phyloP scores from a whole-genome alignment of 192 early-diverging fungal genomes.

The Phycomyces blakesleeanus region DNA sequence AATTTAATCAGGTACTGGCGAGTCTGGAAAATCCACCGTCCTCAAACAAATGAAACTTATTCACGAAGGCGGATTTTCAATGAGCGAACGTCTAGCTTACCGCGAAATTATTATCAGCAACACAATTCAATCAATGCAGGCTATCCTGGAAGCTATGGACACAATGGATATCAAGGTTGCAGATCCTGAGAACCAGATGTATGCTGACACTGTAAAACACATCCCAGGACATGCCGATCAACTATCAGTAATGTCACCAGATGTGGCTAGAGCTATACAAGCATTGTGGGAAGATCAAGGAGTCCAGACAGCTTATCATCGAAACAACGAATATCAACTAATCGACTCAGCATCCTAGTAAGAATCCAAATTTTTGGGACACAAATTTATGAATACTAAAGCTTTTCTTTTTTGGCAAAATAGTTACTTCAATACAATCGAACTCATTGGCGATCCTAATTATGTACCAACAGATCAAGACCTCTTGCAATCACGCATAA shows the following conservation, averaged over 20 bases:
- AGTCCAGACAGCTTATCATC: slow-evolving; percentile 57
- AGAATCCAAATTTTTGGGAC: slow-evolving; percentile 30
- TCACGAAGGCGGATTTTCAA: slow-evolving; percentile 85
- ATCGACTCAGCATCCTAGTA: slow-evolving; percentile 92
- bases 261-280: slow-evolving; percentile 70
- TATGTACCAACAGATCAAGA: slow-evolving; percentile 93
- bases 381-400: not conserved
- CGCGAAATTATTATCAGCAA: slow-evolving; percentile 94
- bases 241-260: slow-evolving; percentile 63
- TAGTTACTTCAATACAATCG: slow-evolving; percentile 90
- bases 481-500: slow-evolving; percentile 88
- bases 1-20: slow-evolving; percentile 66
- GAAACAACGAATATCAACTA: slow-evolving; percentile 77
- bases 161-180: slow-evolving; percentile 72
- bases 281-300: slow-evolving; percentile 68
- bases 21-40: slow-evolving; percentile 93
- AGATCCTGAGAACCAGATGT: slow-evolving; percentile 61
- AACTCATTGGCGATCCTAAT: slow-evolving; percentile 77
- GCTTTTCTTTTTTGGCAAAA: not conserved
- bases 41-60: slow-evolving; percentile 98
- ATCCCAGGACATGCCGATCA: slow-evolving; percentile 88
- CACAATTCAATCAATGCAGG: slow-evolving; percentile 90
- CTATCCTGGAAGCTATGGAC: slow-evolving; percentile 92
- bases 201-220: slow-evolving; percentile 70
- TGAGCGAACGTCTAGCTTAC: slow-evolving; percentile 83